Evolutionary conservation across 805 yeast species (phyloP), one percentile per base, ranked within the genome.

Genomic region (Komagataella mondaviorum): DNA sequence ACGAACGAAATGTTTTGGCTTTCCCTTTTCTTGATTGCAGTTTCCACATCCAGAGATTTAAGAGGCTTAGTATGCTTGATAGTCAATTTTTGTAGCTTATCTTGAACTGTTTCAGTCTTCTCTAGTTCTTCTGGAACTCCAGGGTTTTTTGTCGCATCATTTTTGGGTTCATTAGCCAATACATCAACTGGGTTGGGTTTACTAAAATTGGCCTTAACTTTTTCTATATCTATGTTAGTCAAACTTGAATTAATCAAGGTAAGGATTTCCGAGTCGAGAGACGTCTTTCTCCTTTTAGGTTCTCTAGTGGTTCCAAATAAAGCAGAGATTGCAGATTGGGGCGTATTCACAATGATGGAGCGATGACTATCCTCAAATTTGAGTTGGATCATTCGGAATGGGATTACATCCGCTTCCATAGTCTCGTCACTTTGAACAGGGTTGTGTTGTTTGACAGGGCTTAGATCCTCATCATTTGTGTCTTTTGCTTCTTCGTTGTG

Each of bases 141-240:
- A 10, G 48, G 14, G 44, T 47, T 55, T 44, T 36, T 48, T 52
- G 51, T 30, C 6, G 36, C 22, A 20, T 36, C 46, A 30, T 14
- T 30, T 30, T 10, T 30, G 39, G 39, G 16, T 48, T 53, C 39
- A 14, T 30, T 30, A 30, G 39, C 39, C 14, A 30, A 30, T 30
- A 30, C 39, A 60, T 88, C 96, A 67, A 90, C 97, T 4, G 96
- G 96, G 57, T 95, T 85, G 14, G 89, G 89, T 55, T 73, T 70
- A 10, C 66, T 63, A 57, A 88, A 88, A 56, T 80, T 83, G 47
- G 71, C 59, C 48, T 72, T 70, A 2, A 76, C 74, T 63, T 70
- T 72, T 55, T 62, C 71, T 59, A 71, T 57, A 52, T 68, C 60
- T 48, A 55, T 51, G 51, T 58, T 47, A 14, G 59, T 49, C 18